Evolutionary conservation across 257 asterid genomes (phyloP), one percentile per base, ranked within the genome.

Genomic region (Forsythia viridissima): DNA sequence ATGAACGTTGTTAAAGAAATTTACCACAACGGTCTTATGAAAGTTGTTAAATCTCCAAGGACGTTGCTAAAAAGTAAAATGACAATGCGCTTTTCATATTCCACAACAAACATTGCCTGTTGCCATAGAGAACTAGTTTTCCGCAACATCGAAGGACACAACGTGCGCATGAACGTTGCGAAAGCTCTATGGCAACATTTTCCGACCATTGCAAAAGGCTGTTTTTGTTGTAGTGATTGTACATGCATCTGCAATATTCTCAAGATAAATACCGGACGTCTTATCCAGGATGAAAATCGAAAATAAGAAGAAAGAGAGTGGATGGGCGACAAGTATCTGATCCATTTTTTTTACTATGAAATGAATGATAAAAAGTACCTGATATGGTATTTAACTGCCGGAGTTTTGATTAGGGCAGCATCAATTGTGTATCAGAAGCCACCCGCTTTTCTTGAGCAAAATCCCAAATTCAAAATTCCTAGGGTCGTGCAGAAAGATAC

Each of bases 351-450:
- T 41, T 86, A 95, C 81, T 89, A 93, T 61, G 90, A 89, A 80
- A 46, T 75, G 77, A 85, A 85, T 12, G 81, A 87, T 69, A 86
- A 82, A 80, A 91, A 85, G 79, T 93, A 90, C 73, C 71, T 91
- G 72, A 92, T 95, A 75, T 95, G 99, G 99, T 98, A 97, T 76
- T 81, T 95, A 79, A 95, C 99, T 42, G 98, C 99, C 11, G 99
- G 97, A 71, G 78, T 93, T 46, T 85, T 95, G 85, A 90, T 93
- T 55, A 83, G 93, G 74, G 98, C 97, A 44, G 98, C 99, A 55
- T 93, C 99, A 24, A 83, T 95, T 36, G 98, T 95, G 70, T 95
- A 91, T 76, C 90, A 88, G 83, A 88, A 89, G 82, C 86, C 91
- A 39, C 99, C 99, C 18, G 90, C 86, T 76, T 95, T 95, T 84